A percentile compares a stretch with the other conserved stretches of the same genome.
phyloP scores from a whole-genome alignment of 2,329 filamentous ascomycete species.

The Cytospora piceicola region DNA sequence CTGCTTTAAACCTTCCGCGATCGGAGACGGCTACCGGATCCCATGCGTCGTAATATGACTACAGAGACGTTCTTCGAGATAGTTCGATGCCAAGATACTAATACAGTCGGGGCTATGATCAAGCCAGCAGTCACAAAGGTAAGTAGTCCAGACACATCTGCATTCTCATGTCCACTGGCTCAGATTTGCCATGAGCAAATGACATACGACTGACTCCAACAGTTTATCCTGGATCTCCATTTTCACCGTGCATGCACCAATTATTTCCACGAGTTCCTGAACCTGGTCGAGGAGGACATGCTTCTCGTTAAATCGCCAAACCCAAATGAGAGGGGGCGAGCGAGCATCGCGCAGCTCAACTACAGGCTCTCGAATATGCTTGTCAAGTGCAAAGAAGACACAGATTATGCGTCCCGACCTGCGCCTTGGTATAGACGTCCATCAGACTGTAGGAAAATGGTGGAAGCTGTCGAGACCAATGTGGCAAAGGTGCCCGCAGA shows the following conservation, averaged over 20 bases:
- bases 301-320: slow-evolving; percentile 1
- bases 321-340: background rate
- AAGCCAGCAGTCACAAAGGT: background rate
- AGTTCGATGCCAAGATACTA: background rate
- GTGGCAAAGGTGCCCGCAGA: background rate
- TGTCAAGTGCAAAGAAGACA: background rate
- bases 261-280: slow-evolving; percentile 11
- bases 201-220: background rate
- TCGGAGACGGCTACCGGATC: background rate
- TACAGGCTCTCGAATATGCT: background rate
- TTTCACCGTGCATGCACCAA: background rate
- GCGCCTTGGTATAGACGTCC: background rate
- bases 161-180: no score
- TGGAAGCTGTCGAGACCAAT: background rate
- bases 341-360: background rate
- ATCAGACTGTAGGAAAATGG: background rate
- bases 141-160: background rate
- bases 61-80: slow-evolving; percentile 4
- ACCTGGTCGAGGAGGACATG: slow-evolving; percentile 9
- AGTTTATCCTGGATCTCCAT: slow-evolving; percentile 9
- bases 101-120: background rate
- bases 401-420: background rate
- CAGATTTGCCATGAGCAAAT: no score
- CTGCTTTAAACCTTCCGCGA: background rate
- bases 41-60: background rate